Conservation (phyloP, 208 protist species). For the Acanthamoeba sp. region DNA sequence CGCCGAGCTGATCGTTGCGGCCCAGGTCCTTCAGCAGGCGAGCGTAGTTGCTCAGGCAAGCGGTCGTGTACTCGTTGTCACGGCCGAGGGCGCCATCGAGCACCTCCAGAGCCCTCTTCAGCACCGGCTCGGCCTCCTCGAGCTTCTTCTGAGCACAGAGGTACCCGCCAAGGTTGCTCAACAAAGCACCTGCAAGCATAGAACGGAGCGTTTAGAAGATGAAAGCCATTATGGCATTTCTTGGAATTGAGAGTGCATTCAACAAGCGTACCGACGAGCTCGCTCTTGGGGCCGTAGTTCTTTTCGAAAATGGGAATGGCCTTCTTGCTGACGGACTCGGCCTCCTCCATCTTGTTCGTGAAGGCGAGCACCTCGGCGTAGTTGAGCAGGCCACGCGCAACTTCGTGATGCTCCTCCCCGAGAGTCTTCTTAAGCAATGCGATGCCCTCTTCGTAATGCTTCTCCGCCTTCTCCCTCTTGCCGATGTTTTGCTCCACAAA, state of each 20-base stretch:
- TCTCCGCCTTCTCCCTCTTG: not conserved
- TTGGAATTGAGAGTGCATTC: not conserved
- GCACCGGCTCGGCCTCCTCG: conserved; percentile 15
- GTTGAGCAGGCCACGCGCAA: not conserved
- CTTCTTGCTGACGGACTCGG: not conserved
- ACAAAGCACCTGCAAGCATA: conserved; percentile 11
- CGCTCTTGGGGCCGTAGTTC: not conserved
- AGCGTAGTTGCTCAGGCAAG: not conserved
- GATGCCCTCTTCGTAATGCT: not conserved
- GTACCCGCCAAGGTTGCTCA: conserved; percentile 20
- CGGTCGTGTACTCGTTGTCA: conserved; percentile 9
- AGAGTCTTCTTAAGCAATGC: not conserved
- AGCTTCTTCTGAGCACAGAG: conserved; percentile 45
- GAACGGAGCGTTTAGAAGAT: not conserved
- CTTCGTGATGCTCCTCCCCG: not conserved
- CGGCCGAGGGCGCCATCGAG: not conserved
- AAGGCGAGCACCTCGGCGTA: conserved; percentile 21
- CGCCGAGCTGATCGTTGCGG: not conserved
- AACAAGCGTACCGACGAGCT: conserved; percentile 20
- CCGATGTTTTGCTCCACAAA: conserved; percentile 26
- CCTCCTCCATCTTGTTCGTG: not conserved
- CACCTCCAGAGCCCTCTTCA: not conserved
- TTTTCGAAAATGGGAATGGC: conserved; percentile 49
- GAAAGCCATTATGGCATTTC: not conserved
- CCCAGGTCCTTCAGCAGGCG: conserved; percentile 30